A percentile compares a stretch with the other conserved stretches of the same genome.
Conservation (phyloP, 441 rosid species). For the Bocquillonia castaneifolia region DNA sequence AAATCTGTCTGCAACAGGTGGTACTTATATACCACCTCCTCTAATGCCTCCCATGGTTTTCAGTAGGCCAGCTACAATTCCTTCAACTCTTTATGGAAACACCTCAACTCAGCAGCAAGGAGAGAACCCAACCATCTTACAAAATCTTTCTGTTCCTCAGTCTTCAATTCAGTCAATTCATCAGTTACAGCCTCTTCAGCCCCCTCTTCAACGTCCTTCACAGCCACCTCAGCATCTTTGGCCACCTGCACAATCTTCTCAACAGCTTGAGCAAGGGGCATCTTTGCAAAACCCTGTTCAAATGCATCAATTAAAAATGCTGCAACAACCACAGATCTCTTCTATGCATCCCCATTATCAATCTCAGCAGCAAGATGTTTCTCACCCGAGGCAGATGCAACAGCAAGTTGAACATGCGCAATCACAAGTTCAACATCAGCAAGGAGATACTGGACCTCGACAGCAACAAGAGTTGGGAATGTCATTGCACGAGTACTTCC, state of each 20-base stretch:
- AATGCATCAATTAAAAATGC: conserved; percentile 61
- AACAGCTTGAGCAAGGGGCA: conserved; percentile 57
- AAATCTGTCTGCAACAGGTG: conserved; percentile 44
- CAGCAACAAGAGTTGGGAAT: conserved; percentile 72
- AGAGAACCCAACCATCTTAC: conserved; percentile 52
- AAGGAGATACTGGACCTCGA: conserved; percentile 50
- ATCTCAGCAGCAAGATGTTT: conserved; percentile 65
- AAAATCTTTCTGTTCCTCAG: conserved; percentile 47
- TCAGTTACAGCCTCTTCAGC: conserved; percentile 77
- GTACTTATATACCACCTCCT: conserved; percentile 58
- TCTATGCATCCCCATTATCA: conserved; percentile 54
- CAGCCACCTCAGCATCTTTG: conserved; percentile 81
- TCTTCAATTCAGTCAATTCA: conserved; percentile 53
- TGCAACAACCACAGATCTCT: conserved; percentile 64
- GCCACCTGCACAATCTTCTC: conserved; percentile 57
- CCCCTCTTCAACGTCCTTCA: conserved; percentile 68
- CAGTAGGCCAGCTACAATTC: conserved; percentile 61
- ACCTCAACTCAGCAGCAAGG: conserved; percentile 54
- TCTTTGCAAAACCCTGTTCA: conserved; percentile 56
- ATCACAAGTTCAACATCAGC: conserved; percentile 56
- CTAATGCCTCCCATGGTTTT: conserved; percentile 61
- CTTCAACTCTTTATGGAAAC: conserved; percentile 50
- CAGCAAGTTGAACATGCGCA: conserved; percentile 59
- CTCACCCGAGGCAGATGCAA: conserved; percentile 59
- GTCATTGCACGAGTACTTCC: conserved; percentile 80